Evolutionary conservation across 225 moss, liverwort and hornwort species (phyloP).

Genomic region (Polytrichum commune): DNA sequence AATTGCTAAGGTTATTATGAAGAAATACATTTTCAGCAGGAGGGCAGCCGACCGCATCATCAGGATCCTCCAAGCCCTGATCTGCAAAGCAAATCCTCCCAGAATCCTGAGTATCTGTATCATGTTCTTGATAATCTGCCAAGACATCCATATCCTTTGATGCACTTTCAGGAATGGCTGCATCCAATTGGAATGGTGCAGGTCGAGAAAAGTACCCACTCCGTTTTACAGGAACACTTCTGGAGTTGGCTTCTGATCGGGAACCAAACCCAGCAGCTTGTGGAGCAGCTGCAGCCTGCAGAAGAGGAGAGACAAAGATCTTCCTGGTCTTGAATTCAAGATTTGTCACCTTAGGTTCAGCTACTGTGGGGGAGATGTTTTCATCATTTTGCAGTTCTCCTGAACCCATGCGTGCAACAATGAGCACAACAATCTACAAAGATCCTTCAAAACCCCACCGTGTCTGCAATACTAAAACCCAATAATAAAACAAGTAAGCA

Average conservation of each 20-base stretch:
- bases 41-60: slow-evolving; percentile 10
- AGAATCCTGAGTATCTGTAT: slow-evolving; percentile 11
- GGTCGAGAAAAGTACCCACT: slow-evolving; percentile 53
- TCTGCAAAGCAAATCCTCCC: slow-evolving; percentile 18
- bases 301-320: slow-evolving; percentile 21
- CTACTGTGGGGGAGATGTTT: slow-evolving; percentile 4
- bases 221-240: slow-evolving; percentile 11
- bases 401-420: slow-evolving; percentile 16
- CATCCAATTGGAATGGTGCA: slow-evolving; percentile 17
- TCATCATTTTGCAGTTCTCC: slow-evolving; percentile 13
- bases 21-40: slow-evolving; percentile 30
- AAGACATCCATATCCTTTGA: slow-evolving; percentile 16
- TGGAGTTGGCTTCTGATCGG: slow-evolving; percentile 25
- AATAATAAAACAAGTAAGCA: no score
- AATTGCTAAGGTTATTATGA: neutral
- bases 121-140: slow-evolving; percentile 1
- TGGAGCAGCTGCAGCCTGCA: slow-evolving; percentile 20
- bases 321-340: slow-evolving; percentile 19
- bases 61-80: slow-evolving; percentile 7
- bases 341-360: neutral
- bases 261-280: slow-evolving; percentile 13
- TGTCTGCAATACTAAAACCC: no score
- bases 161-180: slow-evolving; percentile 11
- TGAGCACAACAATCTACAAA: neutral
- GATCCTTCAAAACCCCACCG: neutral